phyloP scores from a whole-genome alignment of 106 monocot species.

The Dendrobium nobile region DNA sequence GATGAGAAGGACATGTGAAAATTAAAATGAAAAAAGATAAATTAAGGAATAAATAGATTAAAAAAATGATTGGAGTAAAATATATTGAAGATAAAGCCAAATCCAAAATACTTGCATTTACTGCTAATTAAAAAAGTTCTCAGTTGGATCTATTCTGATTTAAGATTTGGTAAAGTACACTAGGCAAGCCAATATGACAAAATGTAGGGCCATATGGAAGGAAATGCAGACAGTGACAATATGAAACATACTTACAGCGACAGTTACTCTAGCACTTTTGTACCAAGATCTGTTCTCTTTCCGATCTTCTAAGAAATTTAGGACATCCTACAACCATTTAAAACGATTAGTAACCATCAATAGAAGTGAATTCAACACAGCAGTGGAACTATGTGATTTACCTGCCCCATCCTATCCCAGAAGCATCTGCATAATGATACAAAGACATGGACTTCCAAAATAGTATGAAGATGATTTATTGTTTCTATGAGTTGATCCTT shows the following conservation, averaged over 20 bases:
- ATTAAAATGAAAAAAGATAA: no score
- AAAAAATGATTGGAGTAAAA: no score
- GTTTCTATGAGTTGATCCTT: slow-evolving; percentile 64
- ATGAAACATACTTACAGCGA: slow-evolving; percentile 52
- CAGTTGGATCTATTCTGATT: no score
- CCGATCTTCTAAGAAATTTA: slow-evolving; percentile 78
- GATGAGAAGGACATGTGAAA: no score
- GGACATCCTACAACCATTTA: slow-evolving; percentile 62
- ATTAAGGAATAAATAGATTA: no score
- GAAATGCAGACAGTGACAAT: background rate
- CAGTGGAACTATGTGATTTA: slow-evolving; percentile 7
- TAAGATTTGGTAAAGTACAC: no score
- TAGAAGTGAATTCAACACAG: background rate
- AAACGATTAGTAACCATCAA: background rate
- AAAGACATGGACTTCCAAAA: slow-evolving; percentile 76
- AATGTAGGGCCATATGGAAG: background rate
- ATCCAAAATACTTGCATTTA: no score
- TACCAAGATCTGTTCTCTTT: slow-evolving; percentile 93
- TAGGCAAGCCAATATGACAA: background rate
- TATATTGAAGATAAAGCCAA: no score
- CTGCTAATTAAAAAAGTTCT: no score
- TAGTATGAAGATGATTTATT: slow-evolving; percentile 65
- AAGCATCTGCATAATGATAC: slow-evolving; percentile 75
- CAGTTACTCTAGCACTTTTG: slow-evolving; percentile 71
- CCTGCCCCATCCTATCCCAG: slow-evolving; percentile 99